A percentile compares a stretch with the other conserved stretches of the same genome.
phyloP scores from a whole-genome alignment of 305 asterid species.

The Fraxinus nigra region DNA sequence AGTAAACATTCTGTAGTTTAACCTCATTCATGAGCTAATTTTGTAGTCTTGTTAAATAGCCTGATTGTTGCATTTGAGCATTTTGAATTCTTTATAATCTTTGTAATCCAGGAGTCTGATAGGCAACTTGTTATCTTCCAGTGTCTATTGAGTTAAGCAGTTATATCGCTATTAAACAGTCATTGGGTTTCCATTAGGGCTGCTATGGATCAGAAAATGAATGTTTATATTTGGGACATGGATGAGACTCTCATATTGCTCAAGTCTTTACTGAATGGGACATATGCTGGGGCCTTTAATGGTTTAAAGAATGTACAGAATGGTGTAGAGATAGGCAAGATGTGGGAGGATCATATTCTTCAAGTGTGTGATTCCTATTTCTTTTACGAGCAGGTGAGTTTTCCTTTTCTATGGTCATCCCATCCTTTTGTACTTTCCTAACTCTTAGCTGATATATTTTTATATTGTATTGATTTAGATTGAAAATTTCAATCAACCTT shows the following conservation, averaged over 20 bases:
- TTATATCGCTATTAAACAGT: slow-evolving; percentile 5
- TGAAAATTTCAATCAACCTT: slow-evolving; percentile 79
- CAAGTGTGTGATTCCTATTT: slow-evolving; percentile 69
- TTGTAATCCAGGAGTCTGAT: slow-evolving; percentile 10
- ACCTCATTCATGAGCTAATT: neutral
- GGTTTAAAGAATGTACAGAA: slow-evolving; percentile 59
- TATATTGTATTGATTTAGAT: slow-evolving; percentile 41
- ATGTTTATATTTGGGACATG: slow-evolving; percentile 96
- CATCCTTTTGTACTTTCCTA: neutral
- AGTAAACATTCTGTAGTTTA: neutral
- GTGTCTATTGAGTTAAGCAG: slow-evolving; percentile 19
- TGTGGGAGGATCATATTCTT: slow-evolving; percentile 89
- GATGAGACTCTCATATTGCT: slow-evolving; percentile 94
- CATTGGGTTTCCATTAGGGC: slow-evolving; percentile 21
- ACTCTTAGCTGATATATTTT: slow-evolving; percentile 24
- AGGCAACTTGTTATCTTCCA: slow-evolving; percentile 16
- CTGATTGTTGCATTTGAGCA: slow-evolving; percentile 4
- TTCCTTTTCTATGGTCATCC: neutral
- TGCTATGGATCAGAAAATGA: slow-evolving; percentile 52
- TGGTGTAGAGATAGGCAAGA: slow-evolving; percentile 69
- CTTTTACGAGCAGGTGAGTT: slow-evolving; percentile 80
- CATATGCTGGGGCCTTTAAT: slow-evolving; percentile 66
- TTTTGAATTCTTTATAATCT: neutral
- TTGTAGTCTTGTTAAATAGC: neutral
- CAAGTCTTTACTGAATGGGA: slow-evolving; percentile 65